phyloP scores from a whole-genome alignment of 2,329 filamentous ascomycete species.

The Arthrobotrys sinensis region DNA sequence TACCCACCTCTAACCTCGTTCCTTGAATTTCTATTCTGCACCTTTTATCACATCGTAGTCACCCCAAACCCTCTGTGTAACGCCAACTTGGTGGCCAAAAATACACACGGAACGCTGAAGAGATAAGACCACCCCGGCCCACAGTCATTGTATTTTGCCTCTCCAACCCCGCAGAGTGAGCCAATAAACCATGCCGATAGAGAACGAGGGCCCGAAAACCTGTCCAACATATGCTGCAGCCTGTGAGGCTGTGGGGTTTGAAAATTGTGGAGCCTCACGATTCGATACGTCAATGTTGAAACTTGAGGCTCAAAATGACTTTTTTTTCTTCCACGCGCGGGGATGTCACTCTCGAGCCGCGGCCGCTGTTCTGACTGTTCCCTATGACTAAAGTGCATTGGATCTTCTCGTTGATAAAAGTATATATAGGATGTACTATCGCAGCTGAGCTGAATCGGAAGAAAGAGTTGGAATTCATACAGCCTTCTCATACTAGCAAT shows the following conservation, averaged over 20 bases:
- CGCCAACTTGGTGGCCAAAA: background rate
- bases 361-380: background rate
- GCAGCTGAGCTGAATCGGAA: background rate
- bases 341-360: background rate
- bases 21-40: background rate
- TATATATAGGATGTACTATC: constrained; percentile 8
- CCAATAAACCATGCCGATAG: constrained; percentile 9
- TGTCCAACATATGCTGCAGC: constrained; percentile 17
- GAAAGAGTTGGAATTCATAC: background rate
- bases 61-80: constrained; percentile 6
- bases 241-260: constrained; percentile 33
- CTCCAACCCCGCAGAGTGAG: constrained; percentile 1
- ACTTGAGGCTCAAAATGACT: constrained; percentile 28
- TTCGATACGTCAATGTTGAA: background rate
- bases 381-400: background rate
- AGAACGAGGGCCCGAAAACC: constrained; percentile 19
- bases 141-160: background rate
- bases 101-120: constrained; percentile 9
- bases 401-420: background rate
- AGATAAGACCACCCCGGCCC: background rate
- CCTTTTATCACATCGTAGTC: constrained; percentile 1
- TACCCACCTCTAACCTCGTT: background rate
- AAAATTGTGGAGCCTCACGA: constrained; percentile 34
- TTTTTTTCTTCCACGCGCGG: background rate
- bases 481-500: constrained; percentile 2